Evolutionary conservation across 2,329 filamentous ascomycete genomes (phyloP).

Genomic region (Monilinia fructigena): DNA sequence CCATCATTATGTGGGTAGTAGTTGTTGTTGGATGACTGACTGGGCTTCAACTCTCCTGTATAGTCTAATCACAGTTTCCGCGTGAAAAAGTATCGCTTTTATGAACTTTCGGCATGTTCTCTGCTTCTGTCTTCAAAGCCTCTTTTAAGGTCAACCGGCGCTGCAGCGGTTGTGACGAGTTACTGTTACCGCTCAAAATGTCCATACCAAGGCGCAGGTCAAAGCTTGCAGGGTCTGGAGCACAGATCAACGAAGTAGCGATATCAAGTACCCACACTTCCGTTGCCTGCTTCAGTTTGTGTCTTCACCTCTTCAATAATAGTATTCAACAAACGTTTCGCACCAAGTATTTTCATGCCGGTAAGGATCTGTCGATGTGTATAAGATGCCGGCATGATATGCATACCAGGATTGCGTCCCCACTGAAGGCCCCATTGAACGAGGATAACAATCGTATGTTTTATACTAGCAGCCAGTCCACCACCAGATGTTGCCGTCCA

Average conservation of each 20-base stretch:
- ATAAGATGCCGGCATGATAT: slow-evolving; percentile 62
- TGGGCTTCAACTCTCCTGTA: slow-evolving; percentile 39
- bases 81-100: slow-evolving; percentile 34
- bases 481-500: slow-evolving; percentile 60
- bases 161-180: slow-evolving; percentile 28
- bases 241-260: slow-evolving; percentile 66
- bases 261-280: slow-evolving; percentile 66
- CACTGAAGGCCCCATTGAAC: slow-evolving; percentile 60
- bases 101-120: slow-evolving; percentile 35
- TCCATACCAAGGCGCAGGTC: slow-evolving; percentile 25
- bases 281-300: slow-evolving; percentile 59
- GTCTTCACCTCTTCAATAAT: slow-evolving; percentile 67
- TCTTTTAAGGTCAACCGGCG: slow-evolving; percentile 38
- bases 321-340: slow-evolving; percentile 56
- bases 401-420: slow-evolving; percentile 48
- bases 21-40: slow-evolving; percentile 27
- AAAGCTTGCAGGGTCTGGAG: slow-evolving; percentile 52
- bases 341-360: slow-evolving; percentile 60
- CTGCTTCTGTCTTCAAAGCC: slow-evolving; percentile 36
- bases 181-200: slow-evolving; percentile 21
- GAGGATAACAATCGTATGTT: slow-evolving; percentile 60
- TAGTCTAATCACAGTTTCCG: slow-evolving; percentile 37
- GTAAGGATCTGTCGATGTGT: slow-evolving; percentile 69
- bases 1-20: slow-evolving; percentile 22
- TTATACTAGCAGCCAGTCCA: slow-evolving; percentile 58